These are phyloP conservation scores for Apocynum venetum DNA, from an alignment of 257 asterid genomes.

Conservation along the genomic window DNA sequence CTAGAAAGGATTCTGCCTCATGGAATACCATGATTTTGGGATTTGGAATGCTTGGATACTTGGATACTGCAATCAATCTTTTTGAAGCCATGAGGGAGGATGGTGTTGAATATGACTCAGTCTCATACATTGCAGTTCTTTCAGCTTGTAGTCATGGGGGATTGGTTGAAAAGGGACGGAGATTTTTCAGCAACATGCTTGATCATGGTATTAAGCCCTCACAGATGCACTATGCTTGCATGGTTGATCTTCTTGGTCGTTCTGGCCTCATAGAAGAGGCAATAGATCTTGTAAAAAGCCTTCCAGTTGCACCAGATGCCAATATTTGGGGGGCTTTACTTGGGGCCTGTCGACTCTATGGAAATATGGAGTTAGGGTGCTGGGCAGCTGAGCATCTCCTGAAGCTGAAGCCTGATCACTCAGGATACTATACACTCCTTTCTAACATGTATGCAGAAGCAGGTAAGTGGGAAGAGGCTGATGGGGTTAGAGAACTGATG, in stretches of 20 bases:
- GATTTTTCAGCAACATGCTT: constrained; percentile 50
- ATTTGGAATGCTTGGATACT: constrained; percentile 65
- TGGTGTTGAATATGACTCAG: constrained; percentile 39
- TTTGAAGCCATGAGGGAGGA: constrained; percentile 58
- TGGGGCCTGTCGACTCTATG: constrained; percentile 64
- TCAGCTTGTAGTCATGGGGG: constrained; percentile 81
- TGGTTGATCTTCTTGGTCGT: constrained; percentile 83
- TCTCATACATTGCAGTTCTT: constrained; percentile 60
- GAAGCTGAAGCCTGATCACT: constrained; percentile 54
- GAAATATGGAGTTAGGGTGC: constrained; percentile 60
- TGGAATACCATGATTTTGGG: constrained; percentile 79
- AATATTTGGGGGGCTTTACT: constrained; percentile 75
- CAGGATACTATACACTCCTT: constrained; percentile 67
- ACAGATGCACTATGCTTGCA: constrained; percentile 73
- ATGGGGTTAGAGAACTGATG: constrained; percentile 62
- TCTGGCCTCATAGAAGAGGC: constrained; percentile 63
- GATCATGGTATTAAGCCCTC: constrained; percentile 48
- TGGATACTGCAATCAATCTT: constrained; percentile 45
- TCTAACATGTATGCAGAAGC: constrained; percentile 77
- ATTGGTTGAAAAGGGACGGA: constrained; percentile 45
- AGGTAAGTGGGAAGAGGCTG: constrained; percentile 78
- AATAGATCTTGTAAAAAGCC: constrained; percentile 35
- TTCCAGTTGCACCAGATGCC: constrained; percentile 40
- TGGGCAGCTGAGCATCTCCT: constrained; percentile 70
- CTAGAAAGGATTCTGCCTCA: constrained; percentile 50